phyloP scores from a whole-genome alignment of 495 filamentous ascomycete species.

The Neurospora sp. region DNA sequence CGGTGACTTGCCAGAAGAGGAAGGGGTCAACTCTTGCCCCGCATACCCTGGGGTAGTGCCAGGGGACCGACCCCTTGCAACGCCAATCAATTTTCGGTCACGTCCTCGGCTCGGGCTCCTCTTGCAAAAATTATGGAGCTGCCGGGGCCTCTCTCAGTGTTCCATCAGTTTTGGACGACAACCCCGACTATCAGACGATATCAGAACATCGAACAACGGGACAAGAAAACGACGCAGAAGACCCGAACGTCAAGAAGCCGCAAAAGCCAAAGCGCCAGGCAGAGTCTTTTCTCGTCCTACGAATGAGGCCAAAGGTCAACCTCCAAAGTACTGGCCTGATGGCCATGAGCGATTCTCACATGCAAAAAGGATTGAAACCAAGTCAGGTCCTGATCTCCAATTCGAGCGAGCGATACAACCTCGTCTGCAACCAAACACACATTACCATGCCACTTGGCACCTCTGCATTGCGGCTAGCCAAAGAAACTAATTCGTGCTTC shows the following conservation, averaged over 20 bases:
- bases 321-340: not conserved
- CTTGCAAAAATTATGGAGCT: slow-evolving; percentile 1
- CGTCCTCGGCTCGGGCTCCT: slow-evolving; percentile 22
- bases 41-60: slow-evolving; percentile 10
- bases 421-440: not conserved
- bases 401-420: not conserved
- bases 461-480: not conserved
- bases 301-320: not conserved
- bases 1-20: slow-evolving; percentile 18
- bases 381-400: not conserved
- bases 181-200: not conserved
- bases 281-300: not conserved
- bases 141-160: not conserved
- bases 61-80: slow-evolving; percentile 12
- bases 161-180: not conserved
- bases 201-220: not conserved
- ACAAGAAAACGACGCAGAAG: not conserved
- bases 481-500: not conserved
- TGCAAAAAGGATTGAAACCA: not conserved
- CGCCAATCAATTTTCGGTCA: not conserved
- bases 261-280: not conserved
- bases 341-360: not conserved
- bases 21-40: slow-evolving; percentile 7
- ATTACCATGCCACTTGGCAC: not conserved
- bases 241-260: not conserved